Evolutionary conservation across 1,284 basidiomycete genomes (phyloP), one percentile per base, ranked within the genome.

Genomic region (Rhodotorula sp.): DNA sequence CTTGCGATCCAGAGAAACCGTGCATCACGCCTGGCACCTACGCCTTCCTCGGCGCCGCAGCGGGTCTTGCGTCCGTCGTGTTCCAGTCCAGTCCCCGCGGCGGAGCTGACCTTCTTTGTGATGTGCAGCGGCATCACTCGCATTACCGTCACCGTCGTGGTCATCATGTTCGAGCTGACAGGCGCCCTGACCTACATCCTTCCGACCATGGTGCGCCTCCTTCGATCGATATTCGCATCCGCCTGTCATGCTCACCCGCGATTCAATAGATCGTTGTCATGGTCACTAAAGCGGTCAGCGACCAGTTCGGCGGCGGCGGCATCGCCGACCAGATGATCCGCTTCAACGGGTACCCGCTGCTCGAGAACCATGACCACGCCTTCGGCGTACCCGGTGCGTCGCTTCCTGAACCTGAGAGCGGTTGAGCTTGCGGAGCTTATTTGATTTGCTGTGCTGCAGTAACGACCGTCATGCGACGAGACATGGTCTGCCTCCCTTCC

Each of bases 81-180:
- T 21, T 9, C 41, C 48, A 27, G 16, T 4, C 21, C 2, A 25
- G n/a, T 10, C 44, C 3, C 34, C 7, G 2, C 13, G n/a, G 25
- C 13, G 9, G 27, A 19, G 13, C 34, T 23, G 23, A 25, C 52
- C 68, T 19, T 54, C 77, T 66, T 60, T 66, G 72, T 49, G 17
- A 54, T 58, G 0, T 27, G n/a, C 72, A 93, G 93, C 70, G 97
- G 97, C 42, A 89, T 99, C 65, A 99, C 97, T 85, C 87, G 95
- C 73, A 92, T 98, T 73, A 99, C 97, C 0, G 93, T 99, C 34
- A 93, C 95, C 0, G 94, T 99, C 3, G 97, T 98, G 3, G 97
- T 99, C 66, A 97, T 99, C 82, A 99, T 99, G 95, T 98, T 98
- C 81, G 97, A 99, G 80, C 86, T 99, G n/a, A 99, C 97, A 2